These are phyloP conservation scores for Ophiosphaerella herpotricha DNA, from an alignment of 2,329 filamentous ascomycete species.

Conservation along the genomic window DNA sequence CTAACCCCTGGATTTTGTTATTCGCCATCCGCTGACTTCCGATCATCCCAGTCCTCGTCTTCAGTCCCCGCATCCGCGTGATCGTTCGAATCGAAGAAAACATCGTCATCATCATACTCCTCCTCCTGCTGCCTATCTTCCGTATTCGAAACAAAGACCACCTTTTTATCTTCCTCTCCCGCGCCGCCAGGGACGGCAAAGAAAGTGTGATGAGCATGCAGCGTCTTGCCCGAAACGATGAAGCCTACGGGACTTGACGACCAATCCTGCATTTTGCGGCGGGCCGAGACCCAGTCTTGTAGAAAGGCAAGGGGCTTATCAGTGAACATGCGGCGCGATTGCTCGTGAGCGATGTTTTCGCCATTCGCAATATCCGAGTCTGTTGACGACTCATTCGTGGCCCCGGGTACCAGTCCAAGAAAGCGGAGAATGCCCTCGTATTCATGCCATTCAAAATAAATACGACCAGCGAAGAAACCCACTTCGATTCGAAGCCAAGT, in stretches of 20 bases:
- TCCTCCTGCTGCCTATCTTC: background rate
- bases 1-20: too few relatives aligned
- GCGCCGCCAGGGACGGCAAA: slow-evolving; percentile 42
- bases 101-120: too few relatives aligned
- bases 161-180: background rate
- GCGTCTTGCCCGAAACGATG: slow-evolving; percentile 57
- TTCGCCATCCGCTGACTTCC: too few relatives aligned
- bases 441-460: slow-evolving; percentile 63
- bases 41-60: too few relatives aligned
- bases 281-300: slow-evolving; percentile 61
- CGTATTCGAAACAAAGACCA: background rate
- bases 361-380: background rate
- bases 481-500: slow-evolving; percentile 62
- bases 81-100: too few relatives aligned
- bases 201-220: slow-evolving; percentile 58
- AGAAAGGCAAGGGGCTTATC: slow-evolving; percentile 45
- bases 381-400: too few relatives aligned
- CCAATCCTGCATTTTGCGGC: slow-evolving; percentile 62
- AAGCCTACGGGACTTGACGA: slow-evolving; percentile 64
- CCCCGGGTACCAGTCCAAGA: slow-evolving; percentile 3
- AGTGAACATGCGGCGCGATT: slow-evolving; percentile 16
- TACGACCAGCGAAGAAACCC: slow-evolving; percentile 63
- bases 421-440: slow-evolving; percentile 25
- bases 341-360: slow-evolving; percentile 2
- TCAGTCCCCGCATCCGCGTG: too few relatives aligned